Percentiles rank a stretch among this genome's conserved stretches.
Conservation (phyloP, 2,329 filamentous ascomycete species). For the Colletotrichum lindemuthianum region DNA sequence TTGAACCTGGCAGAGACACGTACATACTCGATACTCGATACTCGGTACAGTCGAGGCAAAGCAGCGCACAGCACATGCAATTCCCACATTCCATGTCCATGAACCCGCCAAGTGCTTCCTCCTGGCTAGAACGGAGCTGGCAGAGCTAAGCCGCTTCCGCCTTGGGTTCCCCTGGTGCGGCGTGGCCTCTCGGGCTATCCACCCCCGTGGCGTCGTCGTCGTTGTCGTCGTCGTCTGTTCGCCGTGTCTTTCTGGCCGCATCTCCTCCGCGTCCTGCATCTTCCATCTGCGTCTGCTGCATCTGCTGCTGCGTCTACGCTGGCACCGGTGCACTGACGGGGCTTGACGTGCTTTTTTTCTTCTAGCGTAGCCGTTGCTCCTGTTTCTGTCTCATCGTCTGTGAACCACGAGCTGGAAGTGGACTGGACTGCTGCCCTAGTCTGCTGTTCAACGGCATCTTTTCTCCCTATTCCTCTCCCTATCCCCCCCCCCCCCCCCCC, state of each 20-base stretch:
- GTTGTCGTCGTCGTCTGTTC: constrained; percentile 18
- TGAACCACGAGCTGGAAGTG: neutral
- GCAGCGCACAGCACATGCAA: constrained; percentile 11
- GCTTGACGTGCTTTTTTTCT: constrained; percentile 23
- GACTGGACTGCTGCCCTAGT: too few species aligned
- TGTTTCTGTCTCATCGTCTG: neutral
- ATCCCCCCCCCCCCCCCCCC: too few species aligned
- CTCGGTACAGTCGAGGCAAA: neutral
- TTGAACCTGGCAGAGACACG: too few species aligned
- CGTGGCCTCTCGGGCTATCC: constrained; percentile 22
- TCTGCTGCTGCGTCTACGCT: constrained; percentile 23
- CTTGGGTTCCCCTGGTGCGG: constrained; percentile 20
- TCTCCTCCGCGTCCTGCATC: neutral
- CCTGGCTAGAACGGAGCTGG: constrained; percentile 10
- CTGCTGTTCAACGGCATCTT: too few species aligned
- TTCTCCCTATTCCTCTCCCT: too few species aligned
- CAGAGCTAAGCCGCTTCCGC: constrained; percentile 19
- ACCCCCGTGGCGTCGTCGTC: constrained; percentile 16
- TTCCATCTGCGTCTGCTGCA: constrained; percentile 1
- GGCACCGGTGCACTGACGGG: constrained; percentile 28
- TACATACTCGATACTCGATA: too few species aligned
- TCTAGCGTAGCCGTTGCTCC: neutral
- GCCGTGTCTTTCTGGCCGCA: neutral
- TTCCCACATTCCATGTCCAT: constrained; percentile 33
- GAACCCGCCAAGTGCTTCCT: constrained; percentile 26